Evolutionary conservation across 2,329 filamentous ascomycete genomes (phyloP), one percentile per base, ranked within the genome.

Genomic region (Fusarium sacchari): DNA sequence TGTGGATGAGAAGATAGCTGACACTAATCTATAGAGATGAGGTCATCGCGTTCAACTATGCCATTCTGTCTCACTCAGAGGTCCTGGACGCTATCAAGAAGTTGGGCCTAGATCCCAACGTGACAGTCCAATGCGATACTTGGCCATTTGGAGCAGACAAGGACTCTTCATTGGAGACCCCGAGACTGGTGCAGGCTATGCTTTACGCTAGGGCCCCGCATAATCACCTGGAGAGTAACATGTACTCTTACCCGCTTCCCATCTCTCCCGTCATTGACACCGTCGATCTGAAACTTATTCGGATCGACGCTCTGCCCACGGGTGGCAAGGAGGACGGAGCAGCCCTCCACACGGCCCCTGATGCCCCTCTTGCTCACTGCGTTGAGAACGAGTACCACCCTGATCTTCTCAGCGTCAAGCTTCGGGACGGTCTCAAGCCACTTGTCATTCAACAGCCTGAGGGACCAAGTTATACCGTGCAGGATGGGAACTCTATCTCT

Each of bases 401-500:
- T 4, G 86, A 88, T 76, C 82, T 91, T 8, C 81, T 90, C 9
- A 81, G 84, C n/a, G 73, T 78, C 3, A 83, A 85, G 2, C 75
- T 84, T 15, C 82, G 89, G 13, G 82, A 84, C 49, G 89, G 89
- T 62, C 78, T 90, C 34, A 94, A 93, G 81, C 92, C 92, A 6
- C 87, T 95, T 78, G 89, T 93, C 73, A 90, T 96, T 49, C 86
- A 89, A 3, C 93, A 96, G 77, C 88, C 88, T 42, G 89, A 93
- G 36, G 92, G 92, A 0, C 87, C 91, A 1, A 92, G 89, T 2
- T 94, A 94, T 81, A 84, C 81, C 1, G 84, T 92, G 15, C 82
- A 83, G 62, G 71, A 83, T 63, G 82, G 87, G 73, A 84, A 84
- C 22, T 62, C 63, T 17, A 77, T 90, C 17, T 82, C 86, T 72